Percentiles rank a stretch among this genome's conserved stretches.
Evolutionary conservation across 75 land plant species (phyloP).

Genomic region (Picea glauca): DNA sequence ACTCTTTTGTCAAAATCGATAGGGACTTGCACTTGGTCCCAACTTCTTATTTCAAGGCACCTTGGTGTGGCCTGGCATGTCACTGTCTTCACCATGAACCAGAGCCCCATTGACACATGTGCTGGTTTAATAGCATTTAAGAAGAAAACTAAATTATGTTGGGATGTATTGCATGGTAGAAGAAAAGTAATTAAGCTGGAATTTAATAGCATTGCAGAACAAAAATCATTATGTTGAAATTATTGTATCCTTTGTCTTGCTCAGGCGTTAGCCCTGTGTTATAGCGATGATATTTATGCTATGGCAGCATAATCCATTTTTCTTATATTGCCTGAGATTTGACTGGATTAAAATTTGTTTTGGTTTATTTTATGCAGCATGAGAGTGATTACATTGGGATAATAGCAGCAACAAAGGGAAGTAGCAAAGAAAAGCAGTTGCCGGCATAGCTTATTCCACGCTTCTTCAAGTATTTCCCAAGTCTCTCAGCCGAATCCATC

Average conservation of each 20-base stretch:
- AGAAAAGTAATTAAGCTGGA: no score
- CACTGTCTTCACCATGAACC: no score
- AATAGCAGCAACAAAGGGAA: constrained; percentile 67
- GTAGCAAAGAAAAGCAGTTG: constrained; percentile 87
- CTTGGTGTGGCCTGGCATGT: no score
- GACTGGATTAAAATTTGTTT: constrained; percentile 4
- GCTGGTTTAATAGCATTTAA: no score
- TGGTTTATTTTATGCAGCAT: constrained; percentile 37
- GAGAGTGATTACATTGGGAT: constrained; percentile 84
- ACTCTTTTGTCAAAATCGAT: no score
- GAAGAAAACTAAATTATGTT: no score
- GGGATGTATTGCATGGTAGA: not conserved
- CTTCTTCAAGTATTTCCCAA: constrained; percentile 87
- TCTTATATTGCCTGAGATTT: not conserved
- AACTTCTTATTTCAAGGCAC: not conserved
- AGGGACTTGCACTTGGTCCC: not conserved
- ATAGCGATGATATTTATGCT: no score
- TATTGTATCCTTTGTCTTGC: no score
- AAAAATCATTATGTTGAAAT: not conserved
- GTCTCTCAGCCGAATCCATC: constrained; percentile 43
- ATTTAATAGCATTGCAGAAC: not conserved
- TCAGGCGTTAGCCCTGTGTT: no score
- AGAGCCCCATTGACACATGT: no score
- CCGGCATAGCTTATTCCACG: constrained; percentile 98
- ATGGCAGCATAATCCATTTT: not conserved